Evolutionary conservation across 1,284 basidiomycete species (phyloP), one percentile per base, ranked within the genome.

Genomic region (Marasmius tenuissimus): DNA sequence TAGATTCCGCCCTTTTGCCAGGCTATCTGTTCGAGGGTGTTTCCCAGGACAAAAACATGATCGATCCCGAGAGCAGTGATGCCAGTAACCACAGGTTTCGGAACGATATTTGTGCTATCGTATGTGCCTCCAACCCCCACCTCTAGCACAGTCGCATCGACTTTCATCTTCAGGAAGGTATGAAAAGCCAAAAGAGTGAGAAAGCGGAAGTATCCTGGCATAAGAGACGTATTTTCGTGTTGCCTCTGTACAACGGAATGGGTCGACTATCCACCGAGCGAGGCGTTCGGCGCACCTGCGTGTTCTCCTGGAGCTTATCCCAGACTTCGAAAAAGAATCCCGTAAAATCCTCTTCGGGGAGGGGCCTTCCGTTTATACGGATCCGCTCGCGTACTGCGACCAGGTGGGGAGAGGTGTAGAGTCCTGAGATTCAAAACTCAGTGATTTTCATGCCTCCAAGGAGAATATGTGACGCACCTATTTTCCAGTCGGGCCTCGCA

Each of bases 1-100:
- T 92, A 99, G 60, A 99, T 99, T 1, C 97, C 97, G 33, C 91
- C 94, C 73, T 99, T 99, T 72, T 99, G 97, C 81, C 85, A 87
- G 1, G 96, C 95, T 66, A 99, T 99, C 70, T 97, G 92, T 60
- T 83, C 78, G 10, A 99, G 77, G 0, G 96, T 98, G 71, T 92
- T 92, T 2, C 97, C 97, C 0, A 99, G 84, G 18, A 98, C 86
- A 62, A 84, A 81, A n/a, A 93, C 89, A 76, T 99, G 97, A 71
- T 99, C 97, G 62, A 99, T 84, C 0, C 97, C 97, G 6, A 99
- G 83, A 10, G 95, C 86, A 7, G 95, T 93, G 47, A 99, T 83
- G 7, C 96, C 97, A 0, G 96, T 94, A 4, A 93, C 92, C 20
- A 96, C 73, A 0, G 97, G 97, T 63, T 85, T 85, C 0, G 94